Evolutionary conservation across 176 grass and related monocot genomes (phyloP), one percentile per base, ranked within the genome.

Genomic region (Poa pratensis): DNA sequence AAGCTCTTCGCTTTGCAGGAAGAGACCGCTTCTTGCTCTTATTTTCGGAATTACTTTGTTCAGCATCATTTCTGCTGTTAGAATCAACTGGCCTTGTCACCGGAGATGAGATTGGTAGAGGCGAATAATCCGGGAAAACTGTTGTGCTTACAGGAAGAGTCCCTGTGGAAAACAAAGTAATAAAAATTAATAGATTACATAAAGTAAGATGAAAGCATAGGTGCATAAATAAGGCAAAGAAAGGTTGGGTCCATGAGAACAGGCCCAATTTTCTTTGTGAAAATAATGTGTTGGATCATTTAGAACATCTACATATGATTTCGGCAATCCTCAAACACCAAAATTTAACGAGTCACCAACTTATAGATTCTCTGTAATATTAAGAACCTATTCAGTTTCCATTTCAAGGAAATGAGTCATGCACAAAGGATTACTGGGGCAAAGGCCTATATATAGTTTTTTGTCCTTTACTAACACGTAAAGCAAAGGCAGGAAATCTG

Each of bases 1-100:
- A 12, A 9, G 22, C 58, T 59, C 54, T 50, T 78, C 85, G 89
- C 78, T 91, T 94, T 51, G 77, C 13, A 76, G 84, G 87, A 93
- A 82, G 69, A 72, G n/a, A 7, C n/a, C 23, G 54, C 58, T 30
- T 82, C 59, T 85, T 90, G 64, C 35, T 88, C 77, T 82, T 86
- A 74, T 69, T 81, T 79, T 0, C 49, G 39, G 68, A 51, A 60
- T 76, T 34, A 54, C 45, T 83, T 81, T 77, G 50, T 49, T 27
- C 37, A 3, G 70, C 34, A 69, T 67, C 80, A 62, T 75, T 84
- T 82, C 70, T 80, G 76, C 46, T 86, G 78, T 15, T 87, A 23
- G 8, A 69, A 23, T 84, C 76, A 57, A 87, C 62, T 86, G 89
- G 62, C 46, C 8, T 68, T 46, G 49, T 17, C 76, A 86, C 48